These are phyloP conservation scores for Serendipita indica DNA, from an alignment of 768 basidiomycete species.

Conservation along the genomic window DNA sequence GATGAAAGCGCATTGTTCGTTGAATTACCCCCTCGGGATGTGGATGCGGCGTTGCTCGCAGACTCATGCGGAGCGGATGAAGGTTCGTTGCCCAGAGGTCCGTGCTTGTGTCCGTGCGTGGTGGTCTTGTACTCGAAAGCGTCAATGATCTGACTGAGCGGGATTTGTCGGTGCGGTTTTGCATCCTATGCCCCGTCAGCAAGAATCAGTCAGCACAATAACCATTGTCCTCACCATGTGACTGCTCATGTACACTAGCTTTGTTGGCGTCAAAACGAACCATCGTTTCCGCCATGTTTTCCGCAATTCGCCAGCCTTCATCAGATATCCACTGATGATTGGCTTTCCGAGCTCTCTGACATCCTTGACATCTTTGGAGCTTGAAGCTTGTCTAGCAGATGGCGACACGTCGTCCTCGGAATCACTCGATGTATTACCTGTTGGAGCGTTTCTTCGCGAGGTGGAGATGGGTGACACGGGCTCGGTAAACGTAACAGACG, in stretches of 20 bases:
- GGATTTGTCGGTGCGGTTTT: slow-evolving; percentile 74
- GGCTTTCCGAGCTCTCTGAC: slow-evolving; percentile 55
- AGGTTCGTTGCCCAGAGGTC: background rate
- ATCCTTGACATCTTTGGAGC: slow-evolving; percentile 18
- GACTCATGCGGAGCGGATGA: no score
- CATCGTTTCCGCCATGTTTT: slow-evolving; percentile 94
- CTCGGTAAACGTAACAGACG: background rate
- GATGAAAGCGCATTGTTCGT: background rate
- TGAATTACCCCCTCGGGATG: background rate
- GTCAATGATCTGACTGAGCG: slow-evolving; percentile 74
- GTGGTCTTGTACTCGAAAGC: slow-evolving; percentile 73
- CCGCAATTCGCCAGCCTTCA: slow-evolving; percentile 90
- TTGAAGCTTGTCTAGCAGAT: slow-evolving; percentile 28
- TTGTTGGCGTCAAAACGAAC: slow-evolving; percentile 87
- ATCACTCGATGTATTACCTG: slow-evolving; percentile 11
- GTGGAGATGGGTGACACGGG: slow-evolving; percentile 30
- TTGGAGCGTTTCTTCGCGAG: slow-evolving; percentile 13
- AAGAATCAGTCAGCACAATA: background rate
- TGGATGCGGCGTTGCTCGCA: background rate
- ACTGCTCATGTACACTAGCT: slow-evolving; percentile 73
- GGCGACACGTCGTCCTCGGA: slow-evolving; percentile 7
- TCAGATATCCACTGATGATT: slow-evolving; percentile 79
- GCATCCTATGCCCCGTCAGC: slow-evolving; percentile 48
- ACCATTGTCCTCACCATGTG: slow-evolving; percentile 67
- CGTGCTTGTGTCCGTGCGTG: slow-evolving; percentile 34